Evolutionary conservation across 2,329 filamentous ascomycete species (phyloP).

Genomic region (Colletotrichum theobromicola): DNA sequence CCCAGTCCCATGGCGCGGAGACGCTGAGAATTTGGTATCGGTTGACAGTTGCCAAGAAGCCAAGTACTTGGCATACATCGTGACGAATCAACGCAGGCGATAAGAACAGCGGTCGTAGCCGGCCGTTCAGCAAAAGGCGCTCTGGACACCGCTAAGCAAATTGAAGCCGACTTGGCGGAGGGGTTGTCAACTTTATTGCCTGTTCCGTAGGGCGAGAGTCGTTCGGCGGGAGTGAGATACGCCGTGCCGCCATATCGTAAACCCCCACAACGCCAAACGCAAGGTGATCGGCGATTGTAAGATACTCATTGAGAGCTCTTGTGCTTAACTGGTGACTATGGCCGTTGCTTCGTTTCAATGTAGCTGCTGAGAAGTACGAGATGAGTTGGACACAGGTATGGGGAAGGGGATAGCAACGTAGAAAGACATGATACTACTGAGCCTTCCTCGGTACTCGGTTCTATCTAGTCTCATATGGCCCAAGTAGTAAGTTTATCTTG

Average conservation of each 20-base stretch:
- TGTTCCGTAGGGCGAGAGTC: conserved; percentile 10
- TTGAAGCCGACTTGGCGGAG: not conserved
- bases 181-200: not conserved
- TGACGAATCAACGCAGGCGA: not conserved
- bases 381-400: too few relatives aligned
- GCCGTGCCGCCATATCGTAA: not conserved
- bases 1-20: not conserved
- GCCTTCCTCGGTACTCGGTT: accelerated
- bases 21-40: not conserved
- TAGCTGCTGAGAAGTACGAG: not conserved
- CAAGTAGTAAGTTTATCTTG: not conserved
- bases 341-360: accelerated
- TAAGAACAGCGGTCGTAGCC: not conserved
- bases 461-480: not conserved
- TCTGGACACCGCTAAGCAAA: not conserved
- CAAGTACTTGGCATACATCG: conserved; percentile 10
- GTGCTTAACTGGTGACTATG: accelerated
- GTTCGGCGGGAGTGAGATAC: not conserved
- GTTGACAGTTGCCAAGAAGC: not conserved
- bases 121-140: not conserved
- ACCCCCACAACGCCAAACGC: not conserved
- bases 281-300: accelerated
- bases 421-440: not conserved
- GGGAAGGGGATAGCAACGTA: too few relatives aligned
- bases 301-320: accelerated